Percentiles rank a stretch among this genome's conserved stretches.
Conservation (phyloP, 2,329 filamentous ascomycete genomes). For the Microcera coccophila region DNA sequence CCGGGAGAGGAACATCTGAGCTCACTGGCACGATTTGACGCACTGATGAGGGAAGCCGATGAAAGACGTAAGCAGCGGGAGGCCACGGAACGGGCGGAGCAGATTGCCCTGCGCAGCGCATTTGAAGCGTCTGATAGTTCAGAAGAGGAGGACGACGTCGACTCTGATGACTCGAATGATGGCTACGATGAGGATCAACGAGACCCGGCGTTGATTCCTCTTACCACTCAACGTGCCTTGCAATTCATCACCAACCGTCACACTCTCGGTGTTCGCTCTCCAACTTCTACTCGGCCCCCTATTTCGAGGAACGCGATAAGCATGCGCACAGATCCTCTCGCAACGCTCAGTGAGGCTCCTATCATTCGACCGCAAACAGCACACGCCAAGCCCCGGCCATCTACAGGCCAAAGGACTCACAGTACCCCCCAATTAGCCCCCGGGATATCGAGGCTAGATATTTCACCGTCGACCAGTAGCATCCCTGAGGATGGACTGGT, state of each 20-base stretch:
- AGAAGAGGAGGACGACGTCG: slow-evolving; percentile 37
- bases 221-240: slow-evolving; percentile 47
- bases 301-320: slow-evolving; percentile 31
- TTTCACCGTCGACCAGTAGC: slow-evolving; percentile 21
- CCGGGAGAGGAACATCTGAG: slow-evolving; percentile 61
- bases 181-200: slow-evolving; percentile 37
- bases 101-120: slow-evolving; percentile 42
- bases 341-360: slow-evolving; percentile 16
- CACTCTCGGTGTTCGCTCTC: slow-evolving; percentile 28
- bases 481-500: slow-evolving; percentile 33
- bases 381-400: slow-evolving; percentile 46
- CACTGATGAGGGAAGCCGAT: slow-evolving; percentile 60
- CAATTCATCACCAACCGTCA: slow-evolving; percentile 48
- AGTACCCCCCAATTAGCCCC: slow-evolving; percentile 47
- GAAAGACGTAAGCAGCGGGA: slow-evolving; percentile 44
- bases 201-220: slow-evolving; percentile 38
- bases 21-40: slow-evolving; percentile 62
- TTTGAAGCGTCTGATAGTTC: slow-evolving; percentile 50
- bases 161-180: slow-evolving; percentile 39
- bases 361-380: slow-evolving; percentile 51
- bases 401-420: slow-evolving; percentile 41
- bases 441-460: slow-evolving; percentile 22
- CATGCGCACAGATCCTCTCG: slow-evolving; percentile 26
- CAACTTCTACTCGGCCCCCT: slow-evolving; percentile 32
- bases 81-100: slow-evolving; percentile 30